Conservation (phyloP, 2,329 filamentous ascomycete species). For the Davidsoniella australis region DNA sequence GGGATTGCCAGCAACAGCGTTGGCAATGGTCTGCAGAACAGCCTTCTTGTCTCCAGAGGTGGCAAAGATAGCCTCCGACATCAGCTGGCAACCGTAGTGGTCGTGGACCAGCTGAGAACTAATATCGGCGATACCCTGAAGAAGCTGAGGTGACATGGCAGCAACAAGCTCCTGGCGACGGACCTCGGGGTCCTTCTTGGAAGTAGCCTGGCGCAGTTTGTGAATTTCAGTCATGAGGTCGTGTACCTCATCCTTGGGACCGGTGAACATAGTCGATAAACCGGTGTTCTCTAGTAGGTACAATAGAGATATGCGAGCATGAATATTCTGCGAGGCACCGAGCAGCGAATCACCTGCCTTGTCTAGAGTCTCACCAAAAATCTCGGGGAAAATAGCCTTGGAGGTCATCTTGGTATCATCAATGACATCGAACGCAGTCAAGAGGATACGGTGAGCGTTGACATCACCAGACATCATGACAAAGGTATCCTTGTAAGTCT, state of each 20-base stretch:
- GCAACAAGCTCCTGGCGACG: slow-evolving; percentile 62
- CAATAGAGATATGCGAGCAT: slow-evolving; percentile 50
- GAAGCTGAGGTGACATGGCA: slow-evolving; percentile 54
- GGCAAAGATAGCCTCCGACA: slow-evolving; percentile 65
- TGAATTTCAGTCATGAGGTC: slow-evolving; percentile 51
- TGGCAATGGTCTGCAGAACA: slow-evolving; percentile 55
- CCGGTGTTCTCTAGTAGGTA: slow-evolving; percentile 61
- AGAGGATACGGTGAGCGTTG: slow-evolving; percentile 62
- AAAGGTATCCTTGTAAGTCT: slow-evolving; percentile 78
- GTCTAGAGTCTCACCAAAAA: slow-evolving; percentile 55
- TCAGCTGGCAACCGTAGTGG: slow-evolving; percentile 72
- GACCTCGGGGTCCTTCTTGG: slow-evolving; percentile 73
- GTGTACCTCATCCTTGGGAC: slow-evolving; percentile 45
- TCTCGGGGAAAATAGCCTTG: slow-evolving; percentile 74
- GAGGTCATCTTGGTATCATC: slow-evolving; percentile 83
- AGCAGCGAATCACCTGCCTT: slow-evolving; percentile 47
- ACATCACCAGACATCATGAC: slow-evolving; percentile 69
- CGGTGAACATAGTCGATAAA: slow-evolving; percentile 43
- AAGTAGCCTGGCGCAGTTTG: slow-evolving; percentile 63
- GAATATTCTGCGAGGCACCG: slow-evolving; percentile 45
- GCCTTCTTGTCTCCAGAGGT: slow-evolving; percentile 58
- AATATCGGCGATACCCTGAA: slow-evolving; percentile 54
- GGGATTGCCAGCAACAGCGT: slow-evolving; percentile 41
- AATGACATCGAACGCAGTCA: slow-evolving; percentile 76
- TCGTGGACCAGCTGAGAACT: slow-evolving; percentile 53